phyloP scores from a whole-genome alignment of 2,329 filamentous ascomycete species.

The Ophiostoma himal-ulmi region DNA sequence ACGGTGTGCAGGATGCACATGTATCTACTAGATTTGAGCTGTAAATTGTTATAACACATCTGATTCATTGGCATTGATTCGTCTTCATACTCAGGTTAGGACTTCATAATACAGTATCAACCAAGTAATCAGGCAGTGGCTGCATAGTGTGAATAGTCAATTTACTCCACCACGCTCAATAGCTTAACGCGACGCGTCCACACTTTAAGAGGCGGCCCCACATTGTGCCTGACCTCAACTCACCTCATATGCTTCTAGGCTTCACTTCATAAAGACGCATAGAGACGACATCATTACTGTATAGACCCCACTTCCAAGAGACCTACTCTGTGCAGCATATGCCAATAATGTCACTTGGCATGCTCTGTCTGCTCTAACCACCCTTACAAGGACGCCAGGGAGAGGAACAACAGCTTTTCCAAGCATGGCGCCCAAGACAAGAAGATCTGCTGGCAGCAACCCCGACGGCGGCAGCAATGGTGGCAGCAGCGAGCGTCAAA shows the following conservation, averaged over 20 bases:
- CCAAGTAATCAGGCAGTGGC: neutral
- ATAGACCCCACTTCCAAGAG: neutral
- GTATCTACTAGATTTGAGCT: neutral
- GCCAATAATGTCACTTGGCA: neutral
- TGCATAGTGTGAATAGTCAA: neutral
- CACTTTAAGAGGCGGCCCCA: neutral
- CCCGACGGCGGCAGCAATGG: neutral
- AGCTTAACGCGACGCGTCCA: conserved; percentile 13
- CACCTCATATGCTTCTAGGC: neutral
- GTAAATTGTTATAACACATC: neutral
- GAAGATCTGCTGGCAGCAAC: conserved; percentile 17
- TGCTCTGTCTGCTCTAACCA: too few species aligned
- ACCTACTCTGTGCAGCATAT: neutral
- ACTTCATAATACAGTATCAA: neutral
- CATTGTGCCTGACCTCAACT: neutral
- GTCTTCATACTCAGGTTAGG: too few species aligned
- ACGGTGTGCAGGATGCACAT: neutral
- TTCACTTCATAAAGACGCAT: neutral
- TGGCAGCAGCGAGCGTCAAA: neutral
- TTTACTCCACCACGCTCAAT: neutral
- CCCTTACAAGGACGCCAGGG: neutral
- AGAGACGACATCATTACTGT: neutral
- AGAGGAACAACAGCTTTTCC: neutral
- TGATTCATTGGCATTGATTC: neutral
- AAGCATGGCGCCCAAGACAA: conserved; percentile 26